Base-by-base conservation (phyloP, 345 rosid species). In the Barbarea vulgaris region DNA sequence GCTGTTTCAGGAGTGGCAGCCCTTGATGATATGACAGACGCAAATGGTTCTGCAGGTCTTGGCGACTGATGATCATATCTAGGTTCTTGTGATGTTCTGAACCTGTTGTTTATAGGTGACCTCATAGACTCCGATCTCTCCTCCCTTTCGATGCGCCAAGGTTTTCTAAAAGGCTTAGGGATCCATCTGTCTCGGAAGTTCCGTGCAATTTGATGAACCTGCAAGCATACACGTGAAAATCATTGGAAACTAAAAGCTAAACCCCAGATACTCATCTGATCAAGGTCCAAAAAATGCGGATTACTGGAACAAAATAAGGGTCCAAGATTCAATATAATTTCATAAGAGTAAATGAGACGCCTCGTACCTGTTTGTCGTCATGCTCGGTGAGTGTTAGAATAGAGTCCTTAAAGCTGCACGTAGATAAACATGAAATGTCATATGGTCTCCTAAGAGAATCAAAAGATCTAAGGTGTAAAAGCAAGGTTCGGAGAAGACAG, bases 171-270 rank as follows among this genome's bases (percentile, higher is more conserved):
- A 69, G 80, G 78, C 73, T 86, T 86, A 21, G 97, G 97, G 76
- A 95, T 87, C 93, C 94, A 95, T 74, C 72, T 90, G 75, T 95
- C 96, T 54, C 99, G 84, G 64, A 95, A 92, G 78, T 77, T 87
- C 21, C 98, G 85, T 15, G 99, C 99, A 80, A 87, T 92, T 84
- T 89, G 94, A 83, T 95, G 99, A 85, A 95, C 98, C 99, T 95
- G 86, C 48, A 64, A 3, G 59, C 47, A 33, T 67, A 78, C 18
- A 61, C 36, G 25, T 79, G 21, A 48, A 41, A 58, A 30, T 53
- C 24, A 42, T 66, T 57, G 41, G 25, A 57, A 70, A 55, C 12
- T 71, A 56, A 44, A 54, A 37, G 53, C 33, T 24, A 37, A 34
- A 30, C 30, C 11, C 37, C 55, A 67, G 14, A 51, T 60, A 41